Evolutionary conservation across 2,329 filamentous ascomycete species (phyloP).

Genomic region (Phyllachora maydis): DNA sequence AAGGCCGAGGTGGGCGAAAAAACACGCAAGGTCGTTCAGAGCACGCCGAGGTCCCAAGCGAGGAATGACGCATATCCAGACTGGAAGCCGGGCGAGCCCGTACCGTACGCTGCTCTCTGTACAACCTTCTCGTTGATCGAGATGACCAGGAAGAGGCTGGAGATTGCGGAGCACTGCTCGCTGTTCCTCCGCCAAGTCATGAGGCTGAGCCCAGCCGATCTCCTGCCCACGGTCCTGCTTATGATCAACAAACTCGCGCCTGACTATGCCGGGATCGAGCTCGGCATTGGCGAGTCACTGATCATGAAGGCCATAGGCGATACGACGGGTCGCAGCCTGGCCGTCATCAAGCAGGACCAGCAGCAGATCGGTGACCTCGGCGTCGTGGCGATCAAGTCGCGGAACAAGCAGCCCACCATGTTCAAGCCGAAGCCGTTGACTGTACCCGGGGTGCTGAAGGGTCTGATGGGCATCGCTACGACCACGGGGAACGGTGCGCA

Average conservation of each 20-base stretch:
- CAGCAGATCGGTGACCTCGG: slow-evolving; percentile 93
- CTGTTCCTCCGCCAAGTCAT: slow-evolving; percentile 89
- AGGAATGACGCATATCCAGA: slow-evolving; percentile 77
- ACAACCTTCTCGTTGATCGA: slow-evolving; percentile 89
- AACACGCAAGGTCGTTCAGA: slow-evolving; percentile 61
- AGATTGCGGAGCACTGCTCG: slow-evolving; percentile 77
- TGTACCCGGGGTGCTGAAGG: slow-evolving; percentile 68
- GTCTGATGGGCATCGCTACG: slow-evolving; percentile 74
- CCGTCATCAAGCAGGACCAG: slow-evolving; percentile 86
- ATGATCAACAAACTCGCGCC: slow-evolving; percentile 98
- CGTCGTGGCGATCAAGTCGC: slow-evolving; percentile 84
- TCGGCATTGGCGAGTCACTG: slow-evolving; percentile 94
- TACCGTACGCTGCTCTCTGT: slow-evolving; percentile 87
- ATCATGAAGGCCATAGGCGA: slow-evolving; percentile 99
- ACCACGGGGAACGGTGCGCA: slow-evolving; percentile 74
- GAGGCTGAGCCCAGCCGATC: slow-evolving; percentile 68
- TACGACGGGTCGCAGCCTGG: slow-evolving; percentile 69
- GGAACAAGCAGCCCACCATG: slow-evolving; percentile 91
- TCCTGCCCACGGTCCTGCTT: slow-evolving; percentile 72
- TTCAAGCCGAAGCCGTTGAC: slow-evolving; percentile 91
- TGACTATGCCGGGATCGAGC: slow-evolving; percentile 87
- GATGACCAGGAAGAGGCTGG: slow-evolving; percentile 76
- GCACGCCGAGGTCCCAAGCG: slow-evolving; percentile 45
- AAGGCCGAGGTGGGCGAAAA: slow-evolving; percentile 56
- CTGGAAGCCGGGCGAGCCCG: slow-evolving; percentile 74